phyloP scores from a whole-genome alignment of 106 monocot genomes.

The Dioscorea dumetorum region DNA sequence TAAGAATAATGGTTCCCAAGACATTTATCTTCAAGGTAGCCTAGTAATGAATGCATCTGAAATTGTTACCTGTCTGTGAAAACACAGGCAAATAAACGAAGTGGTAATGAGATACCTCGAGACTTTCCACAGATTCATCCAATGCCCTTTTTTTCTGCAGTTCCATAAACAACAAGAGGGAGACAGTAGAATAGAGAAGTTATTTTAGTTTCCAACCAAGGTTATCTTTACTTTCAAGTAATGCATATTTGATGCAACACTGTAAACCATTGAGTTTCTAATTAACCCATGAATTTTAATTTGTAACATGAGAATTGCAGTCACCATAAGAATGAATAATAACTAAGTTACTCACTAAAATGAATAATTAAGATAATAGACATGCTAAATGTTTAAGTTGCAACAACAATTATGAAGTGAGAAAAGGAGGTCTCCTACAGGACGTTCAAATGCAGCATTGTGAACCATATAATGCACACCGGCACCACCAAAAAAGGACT shows the following conservation, averaged over 20 bases:
- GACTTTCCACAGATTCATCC: conserved; percentile 56
- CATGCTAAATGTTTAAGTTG: not conserved
- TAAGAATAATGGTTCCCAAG: conserved; percentile 74
- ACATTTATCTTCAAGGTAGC: conserved; percentile 81
- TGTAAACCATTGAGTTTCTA: too few relatives aligned
- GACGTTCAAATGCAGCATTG: conserved; percentile 94
- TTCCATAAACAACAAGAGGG: conserved; percentile 7
- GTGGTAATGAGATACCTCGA: conserved; percentile 25
- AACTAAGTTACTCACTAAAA: not conserved
- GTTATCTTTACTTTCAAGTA: not conserved
- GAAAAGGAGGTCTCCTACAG: conserved; percentile 35
- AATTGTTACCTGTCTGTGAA: not conserved
- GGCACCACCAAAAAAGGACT: conserved; percentile 61
- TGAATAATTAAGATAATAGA: not conserved
- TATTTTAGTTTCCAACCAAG: not conserved
- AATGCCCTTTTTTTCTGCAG: conserved; percentile 57
- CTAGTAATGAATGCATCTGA: conserved; percentile 17
- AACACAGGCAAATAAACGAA: conserved; percentile 1
- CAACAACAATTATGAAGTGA: not conserved
- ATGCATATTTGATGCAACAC: too few relatives aligned
- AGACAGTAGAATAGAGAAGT: not conserved
- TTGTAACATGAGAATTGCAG: too few relatives aligned
- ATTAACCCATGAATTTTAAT: too few relatives aligned
- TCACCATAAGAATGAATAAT: not conserved
- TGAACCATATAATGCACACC: conserved; percentile 96